Evolutionary conservation across 1,284 basidiomycete species (phyloP).

Genomic region (Trametes polyzona): DNA sequence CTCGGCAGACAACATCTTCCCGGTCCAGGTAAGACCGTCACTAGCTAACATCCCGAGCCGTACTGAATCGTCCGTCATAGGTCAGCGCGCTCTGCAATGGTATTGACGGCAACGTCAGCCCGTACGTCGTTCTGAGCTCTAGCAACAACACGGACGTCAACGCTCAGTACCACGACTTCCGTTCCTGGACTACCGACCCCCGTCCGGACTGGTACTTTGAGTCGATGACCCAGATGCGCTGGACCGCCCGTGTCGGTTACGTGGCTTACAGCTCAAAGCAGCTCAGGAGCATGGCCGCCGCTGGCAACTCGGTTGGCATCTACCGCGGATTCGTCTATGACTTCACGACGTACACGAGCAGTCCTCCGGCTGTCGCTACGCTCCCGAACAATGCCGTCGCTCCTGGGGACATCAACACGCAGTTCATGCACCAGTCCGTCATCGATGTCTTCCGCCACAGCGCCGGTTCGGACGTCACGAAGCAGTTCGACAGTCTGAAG

Average conservation of each 20-base stretch:
- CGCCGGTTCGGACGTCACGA: conserved; percentile 87
- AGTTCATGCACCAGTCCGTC: conserved; percentile 83
- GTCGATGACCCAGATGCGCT: conserved; percentile 88
- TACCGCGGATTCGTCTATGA: conserved; percentile 91
- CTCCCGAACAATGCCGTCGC: conserved; percentile 53
- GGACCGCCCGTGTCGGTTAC: conserved; percentile 87
- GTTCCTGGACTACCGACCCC: conserved; percentile 83
- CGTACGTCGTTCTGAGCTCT: conserved; percentile 58
- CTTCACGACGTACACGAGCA: conserved; percentile 75
- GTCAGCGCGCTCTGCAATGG: conserved; percentile 95
- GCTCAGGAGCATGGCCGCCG: conserved; percentile 70
- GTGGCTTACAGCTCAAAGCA: conserved; percentile 85
- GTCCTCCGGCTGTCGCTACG: conserved; percentile 55
- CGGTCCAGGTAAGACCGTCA: conserved; percentile 75
- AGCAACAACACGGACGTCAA: conserved; percentile 83
- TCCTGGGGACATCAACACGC: conserved; percentile 58
- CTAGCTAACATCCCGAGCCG: neutral
- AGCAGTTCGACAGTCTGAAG: conserved; percentile 68
- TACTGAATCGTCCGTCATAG: conserved; percentile 41
- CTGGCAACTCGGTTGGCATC: conserved; percentile 76
- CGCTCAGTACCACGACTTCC: conserved; percentile 96
- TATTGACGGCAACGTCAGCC: conserved; percentile 57
- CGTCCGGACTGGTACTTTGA: conserved; percentile 99
- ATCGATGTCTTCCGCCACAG: conserved; percentile 84
- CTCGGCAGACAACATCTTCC: conserved; percentile 83